phyloP scores from a whole-genome alignment of 2,329 filamentous ascomycete genomes.

The Lachnellula subtilissima region DNA sequence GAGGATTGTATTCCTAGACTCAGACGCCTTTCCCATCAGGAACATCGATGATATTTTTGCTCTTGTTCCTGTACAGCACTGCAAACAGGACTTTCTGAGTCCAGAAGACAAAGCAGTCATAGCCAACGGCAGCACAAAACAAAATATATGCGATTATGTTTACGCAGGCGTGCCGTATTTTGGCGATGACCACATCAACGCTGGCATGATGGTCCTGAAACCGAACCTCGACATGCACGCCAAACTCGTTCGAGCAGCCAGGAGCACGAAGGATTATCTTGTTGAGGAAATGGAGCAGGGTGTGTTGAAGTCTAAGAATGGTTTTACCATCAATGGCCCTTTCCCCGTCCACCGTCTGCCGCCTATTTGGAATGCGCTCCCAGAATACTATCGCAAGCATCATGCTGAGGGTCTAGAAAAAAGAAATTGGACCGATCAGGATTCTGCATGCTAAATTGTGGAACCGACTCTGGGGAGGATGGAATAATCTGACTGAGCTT shows the following conservation, averaged over 20 bases:
- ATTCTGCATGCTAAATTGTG: slow-evolving; percentile 7
- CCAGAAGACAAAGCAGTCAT: slow-evolving; percentile 3
- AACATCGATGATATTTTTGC: slow-evolving; percentile 16
- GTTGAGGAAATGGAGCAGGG: slow-evolving; percentile 6
- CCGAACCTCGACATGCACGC: slow-evolving; percentile 10
- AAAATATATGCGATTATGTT: slow-evolving; percentile 7
- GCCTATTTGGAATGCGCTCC: slow-evolving; percentile 5
- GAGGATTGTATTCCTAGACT: slow-evolving; percentile 7
- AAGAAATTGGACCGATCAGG: slow-evolving; percentile 2
- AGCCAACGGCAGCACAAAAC: neutral
- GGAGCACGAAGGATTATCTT: slow-evolving; percentile 2
- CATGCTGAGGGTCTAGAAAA: neutral
- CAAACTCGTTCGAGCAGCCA: slow-evolving; percentile 7
- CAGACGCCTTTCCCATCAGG: slow-evolving; percentile 13
- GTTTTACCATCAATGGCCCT: slow-evolving; percentile 1
- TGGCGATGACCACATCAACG: slow-evolving; percentile 1
- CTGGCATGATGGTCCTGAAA: slow-evolving; percentile 5
- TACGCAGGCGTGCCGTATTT: slow-evolving; percentile 5
- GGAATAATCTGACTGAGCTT: slow-evolving; percentile 5
- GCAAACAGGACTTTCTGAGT: neutral
- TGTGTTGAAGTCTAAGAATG: slow-evolving; percentile 5
- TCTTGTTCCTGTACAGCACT: slow-evolving; percentile 1
- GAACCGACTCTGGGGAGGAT: slow-evolving; percentile 4
- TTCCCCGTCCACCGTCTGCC: slow-evolving; percentile 5
- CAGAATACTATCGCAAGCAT: slow-evolving; percentile 4